Evolutionary conservation across 179 eudicot genomes (phyloP), one percentile per base, ranked within the genome.

Genomic region (Beta corolliflora): DNA sequence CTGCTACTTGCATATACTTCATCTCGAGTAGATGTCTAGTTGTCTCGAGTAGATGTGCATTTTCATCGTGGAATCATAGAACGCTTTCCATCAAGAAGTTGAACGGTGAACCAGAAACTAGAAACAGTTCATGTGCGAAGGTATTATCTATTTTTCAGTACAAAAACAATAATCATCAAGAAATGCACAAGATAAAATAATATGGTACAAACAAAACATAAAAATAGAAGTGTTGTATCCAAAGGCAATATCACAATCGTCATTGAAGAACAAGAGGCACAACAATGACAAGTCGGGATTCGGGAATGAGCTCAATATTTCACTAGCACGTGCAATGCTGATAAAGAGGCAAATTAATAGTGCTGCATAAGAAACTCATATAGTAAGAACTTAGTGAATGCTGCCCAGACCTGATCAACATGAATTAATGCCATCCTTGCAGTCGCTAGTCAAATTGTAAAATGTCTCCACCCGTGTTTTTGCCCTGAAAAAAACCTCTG

Each of bases 391-490:
- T 29, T 76, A 85, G 83, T 54, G 76, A 82, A 81, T 66, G 66
- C 9, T 12, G 63, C 66, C 73, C 81, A 77, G 77, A 85, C 85
- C 88, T 76, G 86, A 65, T 91, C 85, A 95, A 85, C 99, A 96
- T 12, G 89, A 89, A 83, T 89, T 91, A 75, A 96, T 84, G 45
- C 99, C 99, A 82, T 94, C 93, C 88, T 96, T 96, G 87, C 99
- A 96, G 80, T 96, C 98, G 41, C 82, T 89, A 36, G 99, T 92
- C 89, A 96, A 81, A 87, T 96, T 91, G 81, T 94, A 89, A 78
- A 94, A 96, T 7, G 99, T 94, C 88, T 96, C 97, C n/a, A 96
- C 93, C 73, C 84, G 88, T 36, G 92, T 92, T 89, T 25, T 96
- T 21, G 92, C 94, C 80, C 99, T 89, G 29, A 88, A 89, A 63